phyloP scores from a whole-genome alignment of 306 rosid species.

The Cucumis melo region DNA sequence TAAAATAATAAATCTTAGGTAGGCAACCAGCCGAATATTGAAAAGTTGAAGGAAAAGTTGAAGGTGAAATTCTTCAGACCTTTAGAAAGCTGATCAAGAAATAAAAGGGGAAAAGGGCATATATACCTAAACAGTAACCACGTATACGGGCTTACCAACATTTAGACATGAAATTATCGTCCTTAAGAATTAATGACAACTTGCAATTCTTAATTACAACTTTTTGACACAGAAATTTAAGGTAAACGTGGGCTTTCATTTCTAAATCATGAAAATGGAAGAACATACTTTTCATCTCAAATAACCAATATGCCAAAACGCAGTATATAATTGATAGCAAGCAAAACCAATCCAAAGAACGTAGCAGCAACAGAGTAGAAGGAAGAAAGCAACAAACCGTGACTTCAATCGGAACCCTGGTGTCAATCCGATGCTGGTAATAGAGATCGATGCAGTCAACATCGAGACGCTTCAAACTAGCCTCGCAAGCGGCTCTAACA shows the following conservation, averaged over 20 bases:
- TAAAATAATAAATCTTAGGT: no score
- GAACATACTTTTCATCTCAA: neutral
- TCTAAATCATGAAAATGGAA: neutral
- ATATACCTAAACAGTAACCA: neutral
- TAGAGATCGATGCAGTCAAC: conserved; percentile 40
- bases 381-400: conserved; percentile 15
- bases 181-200: neutral
- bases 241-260: neutral
- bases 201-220: neutral
- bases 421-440: conserved; percentile 38
- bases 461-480: conserved; percentile 37
- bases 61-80: neutral
- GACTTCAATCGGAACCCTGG: conserved; percentile 40
- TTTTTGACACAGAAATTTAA: neutral
- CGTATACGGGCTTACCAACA: neutral
- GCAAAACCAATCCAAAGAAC: neutral
- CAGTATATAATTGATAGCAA: neutral
- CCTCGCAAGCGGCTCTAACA: conserved; percentile 48
- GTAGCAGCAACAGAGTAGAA: neutral
- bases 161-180: neutral
- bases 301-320: neutral
- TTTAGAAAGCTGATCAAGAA: neutral
- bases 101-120: neutral
- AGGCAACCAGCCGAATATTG: no score
- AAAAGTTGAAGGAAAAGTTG: neutral